Evolutionary conservation across 345 rosid genomes (phyloP).

Genomic region (Corymbia maculata): DNA sequence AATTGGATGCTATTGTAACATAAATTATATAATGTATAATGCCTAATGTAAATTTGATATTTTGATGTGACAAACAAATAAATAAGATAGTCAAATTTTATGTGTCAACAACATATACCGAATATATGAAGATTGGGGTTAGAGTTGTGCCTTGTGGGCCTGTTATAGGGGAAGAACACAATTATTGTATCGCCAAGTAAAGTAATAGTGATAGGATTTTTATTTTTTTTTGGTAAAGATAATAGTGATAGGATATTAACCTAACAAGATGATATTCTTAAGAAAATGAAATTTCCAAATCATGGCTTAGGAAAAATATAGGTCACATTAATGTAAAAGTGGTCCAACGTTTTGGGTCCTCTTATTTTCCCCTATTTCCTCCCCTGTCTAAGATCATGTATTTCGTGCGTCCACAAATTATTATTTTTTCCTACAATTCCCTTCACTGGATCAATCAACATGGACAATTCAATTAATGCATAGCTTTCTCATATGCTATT

Average conservation of each 20-base stretch:
- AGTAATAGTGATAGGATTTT: background rate
- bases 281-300: background rate
- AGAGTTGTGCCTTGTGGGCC: background rate
- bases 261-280: background rate
- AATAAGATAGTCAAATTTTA: too few relatives aligned
- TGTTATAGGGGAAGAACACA: background rate
- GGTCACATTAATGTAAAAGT: too few relatives aligned
- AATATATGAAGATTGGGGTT: background rate
- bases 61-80: too few relatives aligned
- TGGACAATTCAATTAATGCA: background rate
- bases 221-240: too few relatives aligned
- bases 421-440: background rate
- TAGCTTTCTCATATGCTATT: too few relatives aligned
- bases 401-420: fast-evolving
- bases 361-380: background rate
- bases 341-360: background rate
- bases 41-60: too few relatives aligned
- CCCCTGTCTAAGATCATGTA: background rate
- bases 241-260: background rate
- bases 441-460: background rate
- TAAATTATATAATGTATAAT: too few relatives aligned
- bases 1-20: too few relatives aligned
- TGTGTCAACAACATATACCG: background rate
- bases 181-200: background rate
- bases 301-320: background rate